phyloP scores from a whole-genome alignment of 73 alveolate genomes.

The Effrenium voratum region DNA sequence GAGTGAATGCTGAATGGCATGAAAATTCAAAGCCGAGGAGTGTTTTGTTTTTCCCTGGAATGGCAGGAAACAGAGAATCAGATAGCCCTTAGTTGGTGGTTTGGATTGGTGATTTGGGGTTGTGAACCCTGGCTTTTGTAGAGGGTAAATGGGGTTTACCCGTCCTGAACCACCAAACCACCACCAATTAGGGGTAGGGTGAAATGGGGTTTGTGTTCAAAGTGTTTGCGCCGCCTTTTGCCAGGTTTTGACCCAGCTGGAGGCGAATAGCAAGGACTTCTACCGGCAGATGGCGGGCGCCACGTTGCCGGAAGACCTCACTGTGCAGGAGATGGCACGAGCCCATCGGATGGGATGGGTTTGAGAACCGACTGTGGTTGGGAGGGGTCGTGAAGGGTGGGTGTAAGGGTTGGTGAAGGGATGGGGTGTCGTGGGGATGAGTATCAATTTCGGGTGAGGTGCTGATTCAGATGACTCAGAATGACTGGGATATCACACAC shows the following conservation, averaged over 20 bases:
- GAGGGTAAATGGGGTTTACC: too few species aligned
- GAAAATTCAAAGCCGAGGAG: neutral
- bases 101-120: too few species aligned
- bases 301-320: slow-evolving; percentile 72
- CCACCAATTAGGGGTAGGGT: neutral
- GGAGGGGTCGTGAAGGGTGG: neutral
- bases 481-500: too few species aligned
- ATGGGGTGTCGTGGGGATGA: too few species aligned
- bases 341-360: neutral
- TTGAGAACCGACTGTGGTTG: neutral
- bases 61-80: neutral
- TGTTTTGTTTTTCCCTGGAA: neutral
- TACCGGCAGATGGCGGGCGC: slow-evolving; percentile 82
- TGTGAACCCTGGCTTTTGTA: too few species aligned
- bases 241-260: slow-evolving; percentile 21
- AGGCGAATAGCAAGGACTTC: slow-evolving; percentile 46
- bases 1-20: neutral
- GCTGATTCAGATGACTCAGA: too few species aligned
- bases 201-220: neutral
- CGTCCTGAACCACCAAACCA: too few species aligned
- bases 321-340: slow-evolving; percentile 9
- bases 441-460: too few species aligned
- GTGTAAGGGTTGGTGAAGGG: too few species aligned
- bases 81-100: neutral
- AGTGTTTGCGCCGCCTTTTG: neutral